Percentiles rank a stretch among this genome's conserved stretches.
phyloP scores from a whole-genome alignment of 2,329 filamentous ascomycete species.

The Sclerotinia glacialis region DNA sequence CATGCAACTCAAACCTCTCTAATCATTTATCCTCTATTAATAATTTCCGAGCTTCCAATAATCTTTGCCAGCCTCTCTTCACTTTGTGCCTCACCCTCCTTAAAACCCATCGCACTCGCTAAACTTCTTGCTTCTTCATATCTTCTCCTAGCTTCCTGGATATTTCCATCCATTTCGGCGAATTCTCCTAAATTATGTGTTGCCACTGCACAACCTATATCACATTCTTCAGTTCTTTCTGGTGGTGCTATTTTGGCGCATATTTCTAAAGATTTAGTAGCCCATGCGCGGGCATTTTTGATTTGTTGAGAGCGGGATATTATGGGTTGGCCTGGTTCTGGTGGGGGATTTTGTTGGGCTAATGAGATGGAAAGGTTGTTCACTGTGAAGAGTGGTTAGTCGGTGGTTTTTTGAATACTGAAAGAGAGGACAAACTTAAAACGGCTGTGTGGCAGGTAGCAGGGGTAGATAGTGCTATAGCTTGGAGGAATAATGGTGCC shows the following conservation, averaged over 20 bases:
- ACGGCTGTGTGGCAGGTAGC: conserved; percentile 74
- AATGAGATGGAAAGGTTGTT: conserved; percentile 76
- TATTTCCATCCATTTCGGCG: conserved; percentile 68
- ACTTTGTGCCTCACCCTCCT: conserved; percentile 52
- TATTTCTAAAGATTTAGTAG: conserved; percentile 69
- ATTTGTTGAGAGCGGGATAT: conserved; percentile 61
- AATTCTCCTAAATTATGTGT: conserved; percentile 87
- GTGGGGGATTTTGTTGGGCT: conserved; percentile 48
- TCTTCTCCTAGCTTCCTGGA: conserved; percentile 60
- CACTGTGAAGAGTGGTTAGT: conserved; percentile 49
- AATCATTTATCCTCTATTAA: not conserved
- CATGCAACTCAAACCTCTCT: not conserved
- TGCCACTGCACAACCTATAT: conserved; percentile 76
- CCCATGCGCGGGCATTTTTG: conserved; percentile 73
- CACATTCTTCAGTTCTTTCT: conserved; percentile 72
- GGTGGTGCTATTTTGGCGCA: conserved; percentile 63
- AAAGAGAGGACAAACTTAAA: conserved; percentile 56
- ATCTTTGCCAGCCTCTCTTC: conserved; percentile 48
- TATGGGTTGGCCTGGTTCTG: conserved; percentile 41
- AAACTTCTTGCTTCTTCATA: conserved; percentile 68
- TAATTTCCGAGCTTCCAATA: not conserved
- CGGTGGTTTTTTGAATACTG: conserved; percentile 1
- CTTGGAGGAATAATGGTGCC: conserved; percentile 82
- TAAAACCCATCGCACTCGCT: conserved; percentile 53
- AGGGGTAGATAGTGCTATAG: conserved; percentile 64